Evolutionary conservation across 140 eudicot species (phyloP).

Genomic region (Stevia rebaudiana): DNA sequence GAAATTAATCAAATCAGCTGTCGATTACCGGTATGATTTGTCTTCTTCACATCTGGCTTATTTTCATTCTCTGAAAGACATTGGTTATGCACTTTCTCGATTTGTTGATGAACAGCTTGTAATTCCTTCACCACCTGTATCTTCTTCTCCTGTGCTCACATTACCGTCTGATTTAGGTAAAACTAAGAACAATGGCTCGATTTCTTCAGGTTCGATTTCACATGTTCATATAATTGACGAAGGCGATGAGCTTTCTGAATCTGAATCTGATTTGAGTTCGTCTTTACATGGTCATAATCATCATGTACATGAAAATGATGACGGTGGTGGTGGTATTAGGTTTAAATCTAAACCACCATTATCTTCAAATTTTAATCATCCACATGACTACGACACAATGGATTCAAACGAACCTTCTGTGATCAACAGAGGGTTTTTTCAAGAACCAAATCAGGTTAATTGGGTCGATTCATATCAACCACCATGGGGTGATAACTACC

Average conservation of each 20-base stretch:
- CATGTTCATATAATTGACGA: conserved; percentile 26
- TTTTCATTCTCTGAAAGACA: conserved; percentile 55
- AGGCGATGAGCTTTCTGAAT: conserved; percentile 24
- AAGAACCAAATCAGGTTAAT: conserved; percentile 13
- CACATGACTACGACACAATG: conserved; percentile 10
- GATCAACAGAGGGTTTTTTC: conserved; percentile 19
- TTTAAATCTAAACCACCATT: neutral
- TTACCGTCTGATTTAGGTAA: conserved; percentile 56
- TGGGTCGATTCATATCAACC: conserved; percentile 24
- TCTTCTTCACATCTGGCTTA: conserved; percentile 81
- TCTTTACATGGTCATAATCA: conserved; percentile 28
- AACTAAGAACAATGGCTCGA: conserved; percentile 16
- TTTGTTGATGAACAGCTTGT: conserved; percentile 85
- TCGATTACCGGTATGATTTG: conserved; percentile 64
- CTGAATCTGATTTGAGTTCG: conserved; percentile 31
- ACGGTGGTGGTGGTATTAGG: neutral
- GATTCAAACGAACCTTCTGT: conserved; percentile 19
- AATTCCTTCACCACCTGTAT: conserved; percentile 41
- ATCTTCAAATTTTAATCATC: conserved; percentile 4
- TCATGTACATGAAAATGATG: conserved; percentile 11
- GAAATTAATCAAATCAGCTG: conserved; percentile 64
- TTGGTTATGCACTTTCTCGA: conserved; percentile 68
- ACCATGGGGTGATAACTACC: conserved; percentile 24
- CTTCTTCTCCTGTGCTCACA: conserved; percentile 68
- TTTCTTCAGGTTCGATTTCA: conserved; percentile 33